Evolutionary conservation across 257 asterid species (phyloP).

Genomic region (Rhazya stricta): DNA sequence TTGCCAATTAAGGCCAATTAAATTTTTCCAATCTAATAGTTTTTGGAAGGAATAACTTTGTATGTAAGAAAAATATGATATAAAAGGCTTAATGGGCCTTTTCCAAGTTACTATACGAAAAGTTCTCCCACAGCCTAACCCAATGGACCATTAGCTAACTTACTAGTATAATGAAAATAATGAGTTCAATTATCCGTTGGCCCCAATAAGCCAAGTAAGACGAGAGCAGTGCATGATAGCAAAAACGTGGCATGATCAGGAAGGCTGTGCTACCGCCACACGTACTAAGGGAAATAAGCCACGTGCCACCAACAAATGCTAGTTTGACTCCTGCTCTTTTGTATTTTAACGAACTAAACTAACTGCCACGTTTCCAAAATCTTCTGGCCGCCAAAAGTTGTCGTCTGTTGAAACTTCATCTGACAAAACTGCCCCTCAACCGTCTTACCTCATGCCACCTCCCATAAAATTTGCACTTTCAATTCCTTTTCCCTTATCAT

Average conservation of each 20-base stretch:
- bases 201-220: too few relatives aligned
- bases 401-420: not conserved
- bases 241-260: not conserved
- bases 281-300: not conserved
- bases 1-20: too few relatives aligned
- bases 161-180: too few relatives aligned
- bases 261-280: not conserved
- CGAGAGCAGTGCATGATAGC: not conserved
- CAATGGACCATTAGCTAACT: too few relatives aligned
- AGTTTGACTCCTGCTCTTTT: too few relatives aligned
- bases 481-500: not conserved
- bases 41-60: too few relatives aligned
- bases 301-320: not conserved
- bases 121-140: too few relatives aligned
- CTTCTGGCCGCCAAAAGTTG: conserved; percentile 8
- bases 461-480: not conserved
- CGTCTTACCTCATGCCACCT: not conserved
- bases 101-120: too few relatives aligned
- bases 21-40: too few relatives aligned
- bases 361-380: conserved; percentile 6
- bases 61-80: too few relatives aligned
- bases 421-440: conserved; percentile 13
- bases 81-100: too few relatives aligned
- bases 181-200: too few relatives aligned
- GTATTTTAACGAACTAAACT: not conserved